A percentile compares a stretch with the other conserved stretches of the same genome.
Conservation (phyloP, 768 basidiomycete species). For the Boletus rubroflammeus region DNA sequence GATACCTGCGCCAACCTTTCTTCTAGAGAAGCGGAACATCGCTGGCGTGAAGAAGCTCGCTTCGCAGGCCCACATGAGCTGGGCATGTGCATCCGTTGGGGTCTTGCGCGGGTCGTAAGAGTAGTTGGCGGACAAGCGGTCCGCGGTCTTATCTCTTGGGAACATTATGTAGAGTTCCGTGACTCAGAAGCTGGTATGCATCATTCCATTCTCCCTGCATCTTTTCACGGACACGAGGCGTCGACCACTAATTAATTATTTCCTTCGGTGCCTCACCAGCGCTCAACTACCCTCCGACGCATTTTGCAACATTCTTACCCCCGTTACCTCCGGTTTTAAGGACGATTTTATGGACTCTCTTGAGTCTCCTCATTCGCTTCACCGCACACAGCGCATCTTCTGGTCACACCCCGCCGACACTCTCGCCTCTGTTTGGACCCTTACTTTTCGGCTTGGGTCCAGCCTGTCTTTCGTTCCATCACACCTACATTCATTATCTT, state of each 20-base stretch:
- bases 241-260: slow-evolving; percentile 17
- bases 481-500: slow-evolving; percentile 68
- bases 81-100: slow-evolving; percentile 93
- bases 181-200: slow-evolving; percentile 75
- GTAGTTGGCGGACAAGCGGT: slow-evolving; percentile 66
- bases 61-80: slow-evolving; percentile 87
- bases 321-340: slow-evolving; percentile 51
- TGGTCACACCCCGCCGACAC: slow-evolving; percentile 86
- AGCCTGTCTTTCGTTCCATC: slow-evolving; percentile 48
- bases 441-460: slow-evolving; percentile 79
- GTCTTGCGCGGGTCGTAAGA: slow-evolving; percentile 73
- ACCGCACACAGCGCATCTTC: slow-evolving; percentile 80
- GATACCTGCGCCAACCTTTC: slow-evolving; percentile 45
- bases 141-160: slow-evolving; percentile 85
- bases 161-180: slow-evolving; percentile 78
- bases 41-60: slow-evolving; percentile 75
- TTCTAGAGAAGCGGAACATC: slow-evolving; percentile 42
- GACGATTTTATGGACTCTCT: slow-evolving; percentile 60
- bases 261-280: slow-evolving; percentile 33
- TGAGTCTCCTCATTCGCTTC: slow-evolving; percentile 79
- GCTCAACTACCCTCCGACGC: slow-evolving; percentile 61
- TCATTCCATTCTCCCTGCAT: slow-evolving; percentile 18
- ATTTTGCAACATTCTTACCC: slow-evolving; percentile 69
- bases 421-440: slow-evolving; percentile 87
- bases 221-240: slow-evolving; percentile 25